These are phyloP conservation scores for Trifolium subterraneum DNA, from an alignment of 306 rosid species.

Conservation along the genomic window DNA sequence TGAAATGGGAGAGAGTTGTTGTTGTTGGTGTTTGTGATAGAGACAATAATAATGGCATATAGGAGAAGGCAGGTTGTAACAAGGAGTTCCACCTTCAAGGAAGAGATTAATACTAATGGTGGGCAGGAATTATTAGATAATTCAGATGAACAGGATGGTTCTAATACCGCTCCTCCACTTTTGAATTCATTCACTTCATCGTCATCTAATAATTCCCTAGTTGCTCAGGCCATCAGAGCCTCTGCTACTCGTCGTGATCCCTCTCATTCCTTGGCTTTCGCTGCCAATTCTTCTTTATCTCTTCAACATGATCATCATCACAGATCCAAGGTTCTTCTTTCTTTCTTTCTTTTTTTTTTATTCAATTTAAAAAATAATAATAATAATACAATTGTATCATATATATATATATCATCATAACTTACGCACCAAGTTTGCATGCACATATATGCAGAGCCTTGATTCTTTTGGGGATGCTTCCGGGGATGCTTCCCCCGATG, in stretches of 20 bases:
- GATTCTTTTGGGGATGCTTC: conserved; percentile 53
- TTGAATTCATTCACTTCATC: conserved; percentile 43
- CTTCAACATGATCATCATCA: conserved; percentile 49
- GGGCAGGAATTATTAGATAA: background rate
- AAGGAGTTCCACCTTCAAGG: conserved; percentile 77
- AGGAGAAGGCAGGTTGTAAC: conserved; percentile 78
- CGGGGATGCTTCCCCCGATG: conserved; percentile 48
- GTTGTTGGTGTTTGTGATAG: conserved; percentile 5
- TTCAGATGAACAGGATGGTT: background rate
- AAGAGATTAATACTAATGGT: conserved; percentile 49
- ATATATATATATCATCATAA: background rate
- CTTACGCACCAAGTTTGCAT: background rate
- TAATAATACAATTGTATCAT: too few species aligned
- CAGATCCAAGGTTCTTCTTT: conserved; percentile 58
- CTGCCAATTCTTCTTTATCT: conserved; percentile 5
- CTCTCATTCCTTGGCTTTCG: conserved; percentile 49
- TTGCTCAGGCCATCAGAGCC: conserved; percentile 82
- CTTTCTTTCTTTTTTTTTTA: background rate
- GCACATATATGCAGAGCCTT: conserved; percentile 55
- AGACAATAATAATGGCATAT: conserved; percentile 66
- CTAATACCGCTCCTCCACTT: conserved; percentile 5
- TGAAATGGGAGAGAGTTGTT: conserved; percentile 15
- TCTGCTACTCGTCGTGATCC: conserved; percentile 64
- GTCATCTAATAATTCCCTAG: conserved; percentile 57
- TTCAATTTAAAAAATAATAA: background rate